A percentile compares a stretch with the other conserved stretches of the same genome.
phyloP scores from a whole-genome alignment of 2,329 filamentous ascomycete genomes.

The Ophiostoma himal-ulmi region DNA sequence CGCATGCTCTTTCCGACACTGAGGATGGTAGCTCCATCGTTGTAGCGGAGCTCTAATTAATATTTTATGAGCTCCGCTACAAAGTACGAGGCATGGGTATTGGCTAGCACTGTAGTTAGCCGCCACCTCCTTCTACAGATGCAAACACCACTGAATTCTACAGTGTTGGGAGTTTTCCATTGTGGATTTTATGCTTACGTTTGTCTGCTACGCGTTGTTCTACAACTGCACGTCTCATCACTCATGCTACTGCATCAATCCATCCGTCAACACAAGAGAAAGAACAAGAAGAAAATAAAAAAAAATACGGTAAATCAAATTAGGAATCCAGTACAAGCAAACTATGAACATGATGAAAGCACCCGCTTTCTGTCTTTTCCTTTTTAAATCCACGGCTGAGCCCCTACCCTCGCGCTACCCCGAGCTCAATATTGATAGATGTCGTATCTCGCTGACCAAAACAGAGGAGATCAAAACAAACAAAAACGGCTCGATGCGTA shows the following conservation, averaged over 20 bases:
- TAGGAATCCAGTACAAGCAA: slow-evolving; percentile 22
- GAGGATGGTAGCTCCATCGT: not conserved
- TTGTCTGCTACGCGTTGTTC: not conserved
- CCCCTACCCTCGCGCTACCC: slow-evolving; percentile 5
- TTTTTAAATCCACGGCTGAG: slow-evolving; percentile 15
- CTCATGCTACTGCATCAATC: not conserved
- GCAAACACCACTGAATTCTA: not conserved
- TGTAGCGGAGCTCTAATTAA: too few relatives aligned
- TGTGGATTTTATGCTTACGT: not conserved
- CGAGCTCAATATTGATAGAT: not conserved
- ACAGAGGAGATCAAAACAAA: not conserved
- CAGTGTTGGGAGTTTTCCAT: not conserved
- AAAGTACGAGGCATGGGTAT: not conserved
- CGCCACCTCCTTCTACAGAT: not conserved
- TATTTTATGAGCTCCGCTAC: not conserved
- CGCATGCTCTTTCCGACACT: not conserved
- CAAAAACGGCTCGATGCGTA: slow-evolving; percentile 13
- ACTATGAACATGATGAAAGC: slow-evolving; percentile 24
- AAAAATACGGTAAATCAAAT: slow-evolving; percentile 17
- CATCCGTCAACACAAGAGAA: not conserved
- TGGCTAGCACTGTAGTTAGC: not conserved
- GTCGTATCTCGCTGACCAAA: slow-evolving; percentile 8
- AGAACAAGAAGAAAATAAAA: slow-evolving; percentile 7
- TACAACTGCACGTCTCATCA: not conserved
- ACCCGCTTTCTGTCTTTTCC: slow-evolving; percentile 17